These are phyloP conservation scores for Coemansia sp. DNA, from an alignment of 192 early-diverging fungal species.

Conservation along the genomic window DNA sequence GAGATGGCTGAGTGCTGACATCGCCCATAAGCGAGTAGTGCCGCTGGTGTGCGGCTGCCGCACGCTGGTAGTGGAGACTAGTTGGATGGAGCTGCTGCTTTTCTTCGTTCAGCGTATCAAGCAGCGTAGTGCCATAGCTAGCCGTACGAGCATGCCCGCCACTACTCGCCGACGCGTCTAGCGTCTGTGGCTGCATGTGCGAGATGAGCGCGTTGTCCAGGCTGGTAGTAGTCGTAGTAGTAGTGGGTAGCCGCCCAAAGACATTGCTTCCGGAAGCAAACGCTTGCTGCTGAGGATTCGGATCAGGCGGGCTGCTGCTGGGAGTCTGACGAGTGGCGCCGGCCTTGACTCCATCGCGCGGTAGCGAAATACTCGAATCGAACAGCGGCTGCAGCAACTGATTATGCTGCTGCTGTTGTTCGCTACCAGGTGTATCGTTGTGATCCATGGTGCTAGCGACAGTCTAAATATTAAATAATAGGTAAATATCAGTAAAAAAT, in stretches of 20 bases:
- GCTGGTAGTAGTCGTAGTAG: not conserved
- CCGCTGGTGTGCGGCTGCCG: constrained; percentile 24
- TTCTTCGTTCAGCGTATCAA: constrained; percentile 54
- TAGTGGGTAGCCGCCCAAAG: constrained; percentile 15
- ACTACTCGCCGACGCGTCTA: constrained; percentile 3
- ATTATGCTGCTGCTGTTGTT: constrained; percentile 9
- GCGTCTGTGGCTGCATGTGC: not conserved
- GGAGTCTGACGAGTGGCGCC: not conserved
- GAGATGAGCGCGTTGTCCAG: constrained; percentile 16
- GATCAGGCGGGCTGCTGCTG: constrained; percentile 2
- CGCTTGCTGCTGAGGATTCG: not conserved
- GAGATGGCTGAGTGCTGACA: not conserved
- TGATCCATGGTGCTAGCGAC: not conserved
- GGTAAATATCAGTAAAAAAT: not conserved
- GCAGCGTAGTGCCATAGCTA: constrained; percentile 56
- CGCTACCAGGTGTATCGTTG: not conserved
- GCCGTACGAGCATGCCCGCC: constrained; percentile 48
- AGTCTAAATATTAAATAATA: not conserved
- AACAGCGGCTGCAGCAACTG: constrained; percentile 43
- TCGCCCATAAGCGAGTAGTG: constrained; percentile 24
- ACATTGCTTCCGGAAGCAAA: constrained; percentile 3
- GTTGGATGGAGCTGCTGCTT: constrained; percentile 13
- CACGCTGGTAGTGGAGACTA: constrained; percentile 1
- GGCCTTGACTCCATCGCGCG: constrained; percentile 15
- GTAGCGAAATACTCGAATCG: constrained; percentile 42